phyloP scores from a whole-genome alignment of 768 basidiomycete species.

The Mycena belliarum region DNA sequence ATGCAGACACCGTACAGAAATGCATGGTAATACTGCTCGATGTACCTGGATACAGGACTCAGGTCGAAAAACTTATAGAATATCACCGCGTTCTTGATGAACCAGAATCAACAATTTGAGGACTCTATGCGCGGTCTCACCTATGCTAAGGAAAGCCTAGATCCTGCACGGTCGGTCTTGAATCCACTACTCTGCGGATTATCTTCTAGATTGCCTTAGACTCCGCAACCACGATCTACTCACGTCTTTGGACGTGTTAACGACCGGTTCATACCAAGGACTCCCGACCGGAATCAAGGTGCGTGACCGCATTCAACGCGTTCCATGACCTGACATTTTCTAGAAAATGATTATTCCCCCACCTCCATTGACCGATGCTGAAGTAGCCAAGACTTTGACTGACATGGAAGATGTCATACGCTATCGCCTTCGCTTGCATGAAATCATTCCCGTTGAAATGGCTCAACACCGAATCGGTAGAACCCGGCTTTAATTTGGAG shows the following conservation, averaged over 20 bases:
- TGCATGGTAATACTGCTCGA: constrained; percentile 61
- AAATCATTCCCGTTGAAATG: constrained; percentile 85
- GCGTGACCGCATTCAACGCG: constrained; percentile 14
- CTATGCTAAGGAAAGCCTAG: constrained; percentile 67
- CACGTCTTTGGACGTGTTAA: constrained; percentile 87
- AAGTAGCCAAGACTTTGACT: constrained; percentile 63
- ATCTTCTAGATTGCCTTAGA: constrained; percentile 38
- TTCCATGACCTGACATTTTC: background rate
- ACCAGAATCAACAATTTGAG: constrained; percentile 84
- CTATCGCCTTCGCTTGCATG: constrained; percentile 75
- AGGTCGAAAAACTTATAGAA: constrained; percentile 53
- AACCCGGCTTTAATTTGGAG: background rate
- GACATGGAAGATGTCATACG: constrained; percentile 80
- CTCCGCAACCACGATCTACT: constrained; percentile 92
- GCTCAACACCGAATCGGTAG: constrained; percentile 64
- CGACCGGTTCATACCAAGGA: constrained; percentile 81
- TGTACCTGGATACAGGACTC: constrained; percentile 2
- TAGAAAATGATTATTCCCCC: constrained; percentile 74
- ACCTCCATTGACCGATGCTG: constrained; percentile 63
- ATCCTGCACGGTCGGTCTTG: constrained; percentile 68
- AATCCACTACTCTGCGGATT: background rate
- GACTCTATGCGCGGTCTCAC: constrained; percentile 62
- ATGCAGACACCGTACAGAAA: constrained; percentile 81
- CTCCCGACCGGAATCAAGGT: constrained; percentile 85
- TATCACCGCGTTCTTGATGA: constrained; percentile 83